Base-by-base conservation (phyloP, 176 grass and related monocot genomes). In the Tillandsia leiboldiana region DNA sequence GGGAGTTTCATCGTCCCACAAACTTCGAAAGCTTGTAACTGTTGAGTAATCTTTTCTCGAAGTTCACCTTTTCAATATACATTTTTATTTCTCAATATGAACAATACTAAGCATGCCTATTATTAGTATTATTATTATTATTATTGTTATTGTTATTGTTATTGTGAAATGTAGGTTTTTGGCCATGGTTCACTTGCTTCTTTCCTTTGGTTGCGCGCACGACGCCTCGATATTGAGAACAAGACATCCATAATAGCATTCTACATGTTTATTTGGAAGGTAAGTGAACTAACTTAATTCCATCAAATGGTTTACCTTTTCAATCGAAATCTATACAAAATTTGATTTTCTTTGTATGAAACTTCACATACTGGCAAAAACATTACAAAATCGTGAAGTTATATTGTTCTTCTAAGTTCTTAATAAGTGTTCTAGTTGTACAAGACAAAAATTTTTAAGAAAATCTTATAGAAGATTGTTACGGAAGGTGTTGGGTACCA, bases 181-280 rank as follows among this genome's bases (percentile, higher is more conserved):
- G 91, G 88, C 1, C 91, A 96, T 84, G 79, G 65, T 29, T 56
- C 91, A 12, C 75, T 96, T 72, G 88, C 85, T 22, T 67, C 61
- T 67, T n/a, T 54, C 10, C 83, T 96, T 66, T 84, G 70, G 80
- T 26, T 77, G 20, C 81, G 82, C 2, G 77, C 85, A 15, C 77
- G 7, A 1, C 58, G 67, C 13, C 48, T 79, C n/a, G 77, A 91
- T 17, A 48, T 79, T 26, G 57, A 72, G 12, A 75, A 84, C 26
- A 91, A 86, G 54, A 49, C 56, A 8, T 79, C 69, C 1, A 71
- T 88, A 70, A 77, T 77, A 62, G 61, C 78, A 72, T 96, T 96
- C 80, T 96, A 96, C 70, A 96, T 96, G 88, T 96, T 96, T 74
- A 96, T 96, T 79, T 96, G 91, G 91, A 96, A 88, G 84, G 88